Base-by-base conservation (phyloP, 257 asterid genomes). In the Penstemon barbatus region DNA sequence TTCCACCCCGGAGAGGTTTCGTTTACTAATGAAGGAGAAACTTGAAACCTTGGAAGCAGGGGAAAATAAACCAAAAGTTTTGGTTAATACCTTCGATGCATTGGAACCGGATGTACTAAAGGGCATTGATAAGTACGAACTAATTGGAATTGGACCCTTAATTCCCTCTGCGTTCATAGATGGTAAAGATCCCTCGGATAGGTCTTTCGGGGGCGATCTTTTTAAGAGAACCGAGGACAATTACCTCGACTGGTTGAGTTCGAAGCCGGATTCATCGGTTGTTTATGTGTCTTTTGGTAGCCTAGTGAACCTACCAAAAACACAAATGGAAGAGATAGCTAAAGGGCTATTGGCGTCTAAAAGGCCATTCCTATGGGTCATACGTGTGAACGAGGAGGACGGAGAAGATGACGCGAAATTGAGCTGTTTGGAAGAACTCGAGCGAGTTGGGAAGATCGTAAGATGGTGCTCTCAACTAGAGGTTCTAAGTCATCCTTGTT, bases 211-310 rank as follows among this genome's bases (percentile, higher is more conserved):
- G 2, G 82, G 80, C 3, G 89, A 82, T 55, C 74, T 84, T 18
- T 72, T 82, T 62, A 36, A 63, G 7, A 77, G 79, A 42, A 71
- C 83, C 1, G 78, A 61, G 0, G 74, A 54, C 37, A 84, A 74
- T 13, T 79, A 71, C 69, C 8, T 73, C 0, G 56, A 77, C 3
- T 88, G 93, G 90, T 5, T 88, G 74, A 51, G 68, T 65, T 61
- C 83, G 0, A 70, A 79, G 62, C 69, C 65, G 0, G 68, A 72
- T 0, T 64, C 72, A 0, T 88, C 96, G 0, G 89, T 88, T 12
- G 82, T 86, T 3, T 88, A 88, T 25, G 79, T 88, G 0, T 81
- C 95, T 0, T 88, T 88, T n/a, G 95, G 96, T 5, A 88, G 96
- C 63, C 0, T 86, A 4, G n/a, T 81, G 18, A 67, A 3, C 64